phyloP scores from a whole-genome alignment of 441 rosid species.

The Isatis lusitanica region DNA sequence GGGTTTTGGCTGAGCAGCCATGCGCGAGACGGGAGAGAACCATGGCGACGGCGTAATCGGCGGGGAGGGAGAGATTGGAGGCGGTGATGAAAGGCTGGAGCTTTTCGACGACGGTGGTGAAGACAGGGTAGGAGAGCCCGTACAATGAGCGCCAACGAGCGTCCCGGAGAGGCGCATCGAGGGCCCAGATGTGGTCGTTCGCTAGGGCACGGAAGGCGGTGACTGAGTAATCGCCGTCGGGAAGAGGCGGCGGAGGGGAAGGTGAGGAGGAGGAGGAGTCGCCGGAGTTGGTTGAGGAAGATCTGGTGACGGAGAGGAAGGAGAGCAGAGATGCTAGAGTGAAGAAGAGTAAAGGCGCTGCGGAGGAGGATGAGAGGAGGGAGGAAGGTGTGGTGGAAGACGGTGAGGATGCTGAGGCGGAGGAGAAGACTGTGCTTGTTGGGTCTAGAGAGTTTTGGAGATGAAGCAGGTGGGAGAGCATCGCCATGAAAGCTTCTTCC shows the following conservation, averaged over 20 bases:
- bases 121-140: slow-evolving; percentile 86
- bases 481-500: slow-evolving; percentile 63
- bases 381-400: slow-evolving; percentile 52
- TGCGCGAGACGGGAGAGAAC: slow-evolving; percentile 86
- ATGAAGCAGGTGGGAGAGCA: slow-evolving; percentile 76
- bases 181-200: slow-evolving; percentile 81
- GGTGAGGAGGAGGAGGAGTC: slow-evolving; percentile 40
- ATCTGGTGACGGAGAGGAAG: slow-evolving; percentile 58
- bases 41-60: slow-evolving; percentile 93
- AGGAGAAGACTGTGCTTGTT: slow-evolving; percentile 58
- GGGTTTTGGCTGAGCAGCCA: slow-evolving; percentile 70
- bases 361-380: slow-evolving; percentile 55
- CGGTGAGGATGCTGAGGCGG: slow-evolving; percentile 46
- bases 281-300: slow-evolving; percentile 26
- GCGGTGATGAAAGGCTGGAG: slow-evolving; percentile 86
- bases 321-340: slow-evolving; percentile 80
- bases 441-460: slow-evolving; percentile 83
- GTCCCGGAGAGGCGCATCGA: slow-evolving; percentile 75
- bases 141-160: slow-evolving; percentile 85
- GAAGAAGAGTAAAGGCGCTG: slow-evolving; percentile 67
- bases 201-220: slow-evolving; percentile 85
- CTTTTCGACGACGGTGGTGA: slow-evolving; percentile 86
- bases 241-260: slow-evolving; percentile 39
- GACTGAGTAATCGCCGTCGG: slow-evolving; percentile 65
- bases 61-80: slow-evolving; percentile 84